Percentiles rank a stretch among this genome's conserved stretches.
These are phyloP conservation scores for Solanum commersonii DNA, from an alignment of 257 asterid genomes.

Conservation along the genomic window DNA sequence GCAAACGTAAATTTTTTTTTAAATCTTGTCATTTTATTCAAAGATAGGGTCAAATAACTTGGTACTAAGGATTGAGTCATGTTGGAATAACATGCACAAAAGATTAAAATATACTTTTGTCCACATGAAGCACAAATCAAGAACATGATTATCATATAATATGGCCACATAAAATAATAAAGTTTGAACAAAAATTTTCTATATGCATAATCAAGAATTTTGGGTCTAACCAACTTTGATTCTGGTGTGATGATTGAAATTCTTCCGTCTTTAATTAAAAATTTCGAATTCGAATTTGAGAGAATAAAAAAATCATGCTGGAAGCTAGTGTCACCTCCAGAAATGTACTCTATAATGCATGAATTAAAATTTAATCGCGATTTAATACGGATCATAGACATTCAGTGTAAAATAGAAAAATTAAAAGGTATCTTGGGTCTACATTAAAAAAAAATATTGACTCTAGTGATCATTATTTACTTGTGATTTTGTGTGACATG, in stretches of 20 bases:
- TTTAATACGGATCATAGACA: neutral
- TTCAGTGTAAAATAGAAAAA: neutral
- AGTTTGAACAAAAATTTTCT: neutral
- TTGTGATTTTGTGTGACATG: neutral
- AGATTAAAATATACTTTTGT: neutral
- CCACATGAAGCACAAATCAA: neutral
- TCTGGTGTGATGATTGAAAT: neutral
- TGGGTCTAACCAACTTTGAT: neutral
- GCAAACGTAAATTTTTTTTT: neutral
- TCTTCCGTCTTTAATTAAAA: neutral
- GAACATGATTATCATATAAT: neutral
- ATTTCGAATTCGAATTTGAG: neutral
- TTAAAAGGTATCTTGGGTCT: neutral
- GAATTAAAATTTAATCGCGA: neutral
- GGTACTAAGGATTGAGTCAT: neutral
- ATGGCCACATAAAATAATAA: neutral
- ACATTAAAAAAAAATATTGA: neutral
- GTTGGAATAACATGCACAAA: neutral
- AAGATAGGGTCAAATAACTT: neutral
- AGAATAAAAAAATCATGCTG: neutral
- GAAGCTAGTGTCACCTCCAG: neutral
- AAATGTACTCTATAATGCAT: neutral
- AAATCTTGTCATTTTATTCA: neutral
- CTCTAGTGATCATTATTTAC: neutral
- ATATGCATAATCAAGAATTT: neutral